Evolutionary conservation across 2,329 filamentous ascomycete species (phyloP).

Genomic region (Aspergillus spinulosporus): DNA sequence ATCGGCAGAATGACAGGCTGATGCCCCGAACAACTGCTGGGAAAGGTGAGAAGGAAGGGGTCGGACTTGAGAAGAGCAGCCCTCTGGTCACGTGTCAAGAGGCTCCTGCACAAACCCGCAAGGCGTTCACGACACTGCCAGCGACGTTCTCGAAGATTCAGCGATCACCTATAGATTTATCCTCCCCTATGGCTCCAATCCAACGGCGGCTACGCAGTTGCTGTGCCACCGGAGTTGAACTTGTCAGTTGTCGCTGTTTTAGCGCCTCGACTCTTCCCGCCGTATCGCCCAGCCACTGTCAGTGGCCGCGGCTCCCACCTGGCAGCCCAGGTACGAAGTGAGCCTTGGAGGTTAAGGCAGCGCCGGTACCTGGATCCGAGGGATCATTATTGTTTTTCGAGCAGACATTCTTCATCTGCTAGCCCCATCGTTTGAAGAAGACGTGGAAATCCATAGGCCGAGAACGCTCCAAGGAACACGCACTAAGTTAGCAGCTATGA

Average conservation of each 20-base stretch:
- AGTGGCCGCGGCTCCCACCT: slow-evolving; percentile 5
- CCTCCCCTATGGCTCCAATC: not conserved
- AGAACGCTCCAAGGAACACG: slow-evolving; percentile 3
- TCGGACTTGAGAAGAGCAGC: not conserved
- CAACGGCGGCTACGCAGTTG: slow-evolving; percentile 11
- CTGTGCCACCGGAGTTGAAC: slow-evolving; percentile 8
- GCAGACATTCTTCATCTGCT: slow-evolving; percentile 1
- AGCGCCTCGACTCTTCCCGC: slow-evolving; percentile 15
- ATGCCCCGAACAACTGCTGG: not conserved
- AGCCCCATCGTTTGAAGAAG: slow-evolving; percentile 7
- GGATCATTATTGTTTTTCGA: not conserved
- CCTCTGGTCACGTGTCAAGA: slow-evolving; percentile 9
- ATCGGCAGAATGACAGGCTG: not conserved
- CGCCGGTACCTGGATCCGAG: slow-evolving; percentile 10
- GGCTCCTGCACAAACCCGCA: slow-evolving; percentile 15
- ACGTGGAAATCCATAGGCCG: slow-evolving; percentile 12
- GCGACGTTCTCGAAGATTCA: slow-evolving; percentile 8
- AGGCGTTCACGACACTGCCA: slow-evolving; percentile 11
- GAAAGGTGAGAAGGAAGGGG: not conserved
- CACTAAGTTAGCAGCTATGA: slow-evolving; percentile 16
- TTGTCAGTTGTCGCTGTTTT: slow-evolving; percentile 18
- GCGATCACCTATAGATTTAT: slow-evolving; percentile 11
- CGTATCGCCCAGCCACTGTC: slow-evolving; percentile 16
- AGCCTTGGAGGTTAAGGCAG: slow-evolving; percentile 6
- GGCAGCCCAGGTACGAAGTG: slow-evolving; percentile 9